Base-by-base conservation (phyloP, 192 early-diverging fungal species). In the Coemansia sp. region DNA sequence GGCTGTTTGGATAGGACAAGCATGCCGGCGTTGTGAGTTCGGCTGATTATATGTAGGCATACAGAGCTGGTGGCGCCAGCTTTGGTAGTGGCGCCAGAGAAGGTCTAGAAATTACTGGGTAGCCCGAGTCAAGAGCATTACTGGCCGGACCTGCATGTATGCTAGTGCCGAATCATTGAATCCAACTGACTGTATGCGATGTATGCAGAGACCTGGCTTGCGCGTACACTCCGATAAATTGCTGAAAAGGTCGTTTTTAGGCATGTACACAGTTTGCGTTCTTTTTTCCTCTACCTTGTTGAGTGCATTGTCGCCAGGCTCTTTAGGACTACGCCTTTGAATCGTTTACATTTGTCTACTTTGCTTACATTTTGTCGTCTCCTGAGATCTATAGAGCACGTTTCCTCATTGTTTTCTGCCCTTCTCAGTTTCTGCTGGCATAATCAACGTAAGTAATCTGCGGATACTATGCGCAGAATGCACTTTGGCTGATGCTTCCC, bases 171-270 rank as follows among this genome's bases (percentile, higher is more conserved):
- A 57, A 57, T 6, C 55, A 33, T 57, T 16, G 32, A 13, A 13
- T 55, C 26, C 30, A 33, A 17, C 11, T 5, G 28, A 32, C 28
- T 32, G 13, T 30, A 30, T 14, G 11, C 3, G 52, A 32, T 55
- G 10, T 30, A 30, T 13, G 32, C 30, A 17, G 55, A 30, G 30
- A 32, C 55, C 16, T 16, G 3, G 30, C 14, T 16, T 17, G 55
- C 55, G 55, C 55, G 30, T 57, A 57, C 55, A 57, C 28, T 13
- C 55, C 17, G 55, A 32, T 32, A 30, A 32, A 32, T 57, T 33
- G 55, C 19, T 30, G 55, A 32, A 30, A 57, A 57, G 28, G 55
- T 17, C 28, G 32, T 32, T 32, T 17, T 57, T 57, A 35, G 30
- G 32, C 55, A 33, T 57, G 13, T 17, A 57, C 26, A 32, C 55